phyloP scores from a whole-genome alignment of 1,139 yeast genomes.

The Pichia sp. region DNA sequence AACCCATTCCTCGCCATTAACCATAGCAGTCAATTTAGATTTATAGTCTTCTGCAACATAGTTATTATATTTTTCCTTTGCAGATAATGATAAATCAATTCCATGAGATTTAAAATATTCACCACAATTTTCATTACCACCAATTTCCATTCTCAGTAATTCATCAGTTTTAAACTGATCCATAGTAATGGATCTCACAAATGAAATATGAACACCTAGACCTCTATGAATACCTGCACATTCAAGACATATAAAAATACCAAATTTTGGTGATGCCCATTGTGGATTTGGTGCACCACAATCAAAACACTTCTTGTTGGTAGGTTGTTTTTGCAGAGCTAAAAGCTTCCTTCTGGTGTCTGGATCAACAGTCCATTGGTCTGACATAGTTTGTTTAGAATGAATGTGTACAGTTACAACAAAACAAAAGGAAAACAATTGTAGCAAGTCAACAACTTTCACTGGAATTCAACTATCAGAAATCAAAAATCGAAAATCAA shows the following conservation, averaged over 20 bases:
- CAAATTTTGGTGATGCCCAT: conserved; percentile 98
- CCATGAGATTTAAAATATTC: conserved; percentile 68
- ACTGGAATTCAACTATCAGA: too few relatives aligned
- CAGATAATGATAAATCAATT: conserved; percentile 55
- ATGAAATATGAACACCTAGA: conserved; percentile 92
- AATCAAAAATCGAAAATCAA: too few relatives aligned
- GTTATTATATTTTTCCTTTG: conserved; percentile 74
- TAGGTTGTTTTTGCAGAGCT: conserved; percentile 72
- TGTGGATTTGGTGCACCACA: conserved; percentile 95
- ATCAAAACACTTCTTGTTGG: conserved; percentile 86
- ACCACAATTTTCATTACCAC: conserved; percentile 80
- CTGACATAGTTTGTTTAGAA: conserved; percentile 21
- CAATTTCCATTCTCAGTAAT: conserved; percentile 82
- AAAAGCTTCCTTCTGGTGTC: conserved; percentile 80
- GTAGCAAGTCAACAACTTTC: too few relatives aligned
- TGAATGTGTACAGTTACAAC: not conserved
- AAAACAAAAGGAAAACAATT: not conserved
- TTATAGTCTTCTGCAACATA: conserved; percentile 93
- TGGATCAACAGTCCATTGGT: conserved; percentile 81
- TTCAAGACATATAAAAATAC: conserved; percentile 91
- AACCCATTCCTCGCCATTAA: conserved; percentile 68
- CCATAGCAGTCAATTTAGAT: conserved; percentile 64
- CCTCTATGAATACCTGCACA: conserved; percentile 97
- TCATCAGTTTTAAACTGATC: conserved; percentile 96
- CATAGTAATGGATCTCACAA: conserved; percentile 94